These are phyloP conservation scores for Tetradesmus lagerheimii DNA, from an alignment of 139 green algal genomes.

Conservation along the genomic window DNA sequence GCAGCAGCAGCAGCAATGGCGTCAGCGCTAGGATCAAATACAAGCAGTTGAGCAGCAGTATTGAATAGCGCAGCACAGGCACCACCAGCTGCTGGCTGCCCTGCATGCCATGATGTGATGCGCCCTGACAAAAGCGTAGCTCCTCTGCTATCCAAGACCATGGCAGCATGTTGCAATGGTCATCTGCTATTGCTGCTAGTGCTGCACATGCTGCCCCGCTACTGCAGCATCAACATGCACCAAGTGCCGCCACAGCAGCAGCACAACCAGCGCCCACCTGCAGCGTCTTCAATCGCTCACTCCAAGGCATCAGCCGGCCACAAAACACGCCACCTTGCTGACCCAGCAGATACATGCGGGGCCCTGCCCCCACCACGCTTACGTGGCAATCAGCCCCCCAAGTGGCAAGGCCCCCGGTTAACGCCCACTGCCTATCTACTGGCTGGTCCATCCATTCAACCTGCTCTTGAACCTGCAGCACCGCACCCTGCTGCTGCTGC, in stretches of 20 bases:
- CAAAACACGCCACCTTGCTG: conserved; percentile 53
- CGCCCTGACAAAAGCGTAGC: too few relatives aligned
- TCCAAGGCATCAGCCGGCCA: conserved; percentile 65
- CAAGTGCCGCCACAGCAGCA: too few relatives aligned
- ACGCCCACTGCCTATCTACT: conserved; percentile 10
- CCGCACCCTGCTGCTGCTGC: conserved; percentile 38
- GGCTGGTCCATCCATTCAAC: conserved; percentile 50
- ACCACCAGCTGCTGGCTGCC: too few relatives aligned
- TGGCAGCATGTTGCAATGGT: too few relatives aligned
- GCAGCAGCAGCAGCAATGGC: neutral
- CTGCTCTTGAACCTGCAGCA: conserved; percentile 27
- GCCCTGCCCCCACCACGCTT: conserved; percentile 33
- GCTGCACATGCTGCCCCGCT: too few relatives aligned
- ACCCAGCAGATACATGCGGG: conserved; percentile 60
- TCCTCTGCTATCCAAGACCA: too few relatives aligned
- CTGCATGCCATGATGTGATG: too few relatives aligned
- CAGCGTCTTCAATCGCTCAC: conserved; percentile 67
- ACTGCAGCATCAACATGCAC: too few relatives aligned
- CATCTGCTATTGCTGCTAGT: too few relatives aligned
- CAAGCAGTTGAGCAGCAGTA: neutral
- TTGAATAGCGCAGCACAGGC: neutral
- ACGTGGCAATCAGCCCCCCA: conserved; percentile 8
- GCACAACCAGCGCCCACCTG: too few relatives aligned
- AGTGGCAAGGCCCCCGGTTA: conserved; percentile 6
- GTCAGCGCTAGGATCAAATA: neutral